Base-by-base conservation (phyloP, 2,329 filamentous ascomycete genomes). In the Ophiosphaerella korrae region DNA sequence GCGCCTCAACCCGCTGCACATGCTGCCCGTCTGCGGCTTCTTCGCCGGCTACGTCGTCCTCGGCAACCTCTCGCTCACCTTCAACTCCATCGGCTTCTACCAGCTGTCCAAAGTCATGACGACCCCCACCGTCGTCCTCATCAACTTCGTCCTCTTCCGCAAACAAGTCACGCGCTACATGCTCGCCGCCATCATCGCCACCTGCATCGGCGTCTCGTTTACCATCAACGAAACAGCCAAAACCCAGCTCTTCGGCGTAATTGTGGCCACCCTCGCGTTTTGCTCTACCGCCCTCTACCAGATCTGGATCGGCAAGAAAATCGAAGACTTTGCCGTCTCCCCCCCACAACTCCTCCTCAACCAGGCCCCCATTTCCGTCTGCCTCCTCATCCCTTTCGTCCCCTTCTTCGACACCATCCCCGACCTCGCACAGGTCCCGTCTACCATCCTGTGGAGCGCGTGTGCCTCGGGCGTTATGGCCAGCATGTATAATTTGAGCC, bases 291-390 rank as follows among this genome's bases (percentile, higher is more conserved):
- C 75, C 1, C 74, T 78, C 40, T 78, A 78, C 53, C 76, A 78
- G 60, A 77, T 78, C 40, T 78, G 76, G 77, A 78, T 78, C 50
- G 76, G 76, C 55, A 78, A 78, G 71, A 78, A 78, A 62, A 78
- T 78, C 48, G 72, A 74, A 48, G 77, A 78, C 55, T 77, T 78
- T 50, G 66, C 64, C 32, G 76, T 77, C 11, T 74, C 74, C 0
- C 73, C 73, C 34, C 75, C 76, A 2, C 77, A 79, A 53, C 66
- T 79, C 12, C 67, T 79, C 5, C 65, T 78, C 42, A 79, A 78
- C 57, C 77, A 79, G 55, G 76, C 77, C 4, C 76, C 76, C 12
- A 76, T 78, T 45, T 75, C 75, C 5, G 76, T 77, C 23, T 63
- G 76, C 40, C 66, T 79, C 16, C 67, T 79, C 23, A 70, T 76